Evolutionary conservation across 768 basidiomycete species (phyloP).

Genomic region (Paxillus involutus): DNA sequence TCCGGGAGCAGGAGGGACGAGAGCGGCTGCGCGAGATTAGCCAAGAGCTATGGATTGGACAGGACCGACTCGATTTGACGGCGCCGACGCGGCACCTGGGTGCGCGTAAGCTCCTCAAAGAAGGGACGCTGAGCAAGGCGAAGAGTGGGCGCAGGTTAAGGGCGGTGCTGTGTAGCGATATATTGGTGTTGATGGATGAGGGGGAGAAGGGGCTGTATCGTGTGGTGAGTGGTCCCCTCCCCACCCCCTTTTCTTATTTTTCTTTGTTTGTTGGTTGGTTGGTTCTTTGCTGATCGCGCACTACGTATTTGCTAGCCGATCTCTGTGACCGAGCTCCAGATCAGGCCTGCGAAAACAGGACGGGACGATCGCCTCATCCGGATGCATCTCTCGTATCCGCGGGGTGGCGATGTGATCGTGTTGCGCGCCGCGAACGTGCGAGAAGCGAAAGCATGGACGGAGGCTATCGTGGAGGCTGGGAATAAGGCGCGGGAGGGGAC

Average conservation of each 20-base stretch:
- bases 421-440: slow-evolving; percentile 57
- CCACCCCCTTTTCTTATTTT: neutral
- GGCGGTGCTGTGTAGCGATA: slow-evolving; percentile 85
- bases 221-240: slow-evolving; percentile 53
- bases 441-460: slow-evolving; percentile 58
- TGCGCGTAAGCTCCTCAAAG: slow-evolving; percentile 71
- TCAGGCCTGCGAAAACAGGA: slow-evolving; percentile 48
- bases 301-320: slow-evolving; percentile 54
- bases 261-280: neutral
- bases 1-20: slow-evolving; percentile 78
- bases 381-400: slow-evolving; percentile 63
- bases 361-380: slow-evolving; percentile 71
- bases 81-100: slow-evolving; percentile 87
- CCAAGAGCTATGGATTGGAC: slow-evolving; percentile 82
- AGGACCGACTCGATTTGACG: slow-evolving; percentile 87
- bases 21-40: slow-evolving; percentile 77
- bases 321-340: slow-evolving; percentile 61
- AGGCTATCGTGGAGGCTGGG: slow-evolving; percentile 33
- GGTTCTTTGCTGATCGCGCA: no score
- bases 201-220: slow-evolving; percentile 70
- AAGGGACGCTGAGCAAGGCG: slow-evolving; percentile 76
- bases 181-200: slow-evolving; percentile 82
- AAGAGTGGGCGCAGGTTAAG: slow-evolving; percentile 82
- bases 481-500: slow-evolving; percentile 17
- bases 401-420: slow-evolving; percentile 72